phyloP scores from a whole-genome alignment of 257 asterid genomes.

The Nicotiana undulata region DNA sequence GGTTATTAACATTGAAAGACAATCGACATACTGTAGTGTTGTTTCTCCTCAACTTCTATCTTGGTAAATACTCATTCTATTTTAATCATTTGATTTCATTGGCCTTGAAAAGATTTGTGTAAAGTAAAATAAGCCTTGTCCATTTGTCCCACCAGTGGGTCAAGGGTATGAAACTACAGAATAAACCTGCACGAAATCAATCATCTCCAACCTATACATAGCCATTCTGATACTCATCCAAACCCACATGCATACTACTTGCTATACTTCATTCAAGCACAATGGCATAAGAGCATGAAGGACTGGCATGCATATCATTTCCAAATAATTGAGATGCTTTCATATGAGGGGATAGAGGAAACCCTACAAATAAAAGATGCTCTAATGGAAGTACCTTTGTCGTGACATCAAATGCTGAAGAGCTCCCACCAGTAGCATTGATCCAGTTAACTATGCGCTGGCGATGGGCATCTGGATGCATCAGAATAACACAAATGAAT shows the following conservation, averaged over 20 bases:
- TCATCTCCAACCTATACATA: neutral
- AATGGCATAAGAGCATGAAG: neutral
- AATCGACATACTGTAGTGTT: neutral
- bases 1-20: neutral
- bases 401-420: constrained; percentile 59
- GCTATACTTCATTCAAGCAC: no score
- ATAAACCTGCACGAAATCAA: neutral
- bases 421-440: constrained; percentile 53
- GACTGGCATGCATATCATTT: neutral
- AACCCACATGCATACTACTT: neutral
- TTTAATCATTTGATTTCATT: neutral
- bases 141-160: neutral
- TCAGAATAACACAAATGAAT: neutral
- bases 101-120: neutral
- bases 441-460: constrained; percentile 57
- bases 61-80: neutral
- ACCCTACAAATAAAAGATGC: neutral
- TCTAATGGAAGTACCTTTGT: constrained; percentile 30
- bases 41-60: neutral
- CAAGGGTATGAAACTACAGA: neutral
- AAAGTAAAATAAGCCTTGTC: neutral
- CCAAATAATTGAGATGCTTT: neutral
- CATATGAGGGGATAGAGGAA: neutral
- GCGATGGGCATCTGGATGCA: constrained; percentile 45
- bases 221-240: neutral